Evolutionary conservation across 148 eudicot species (phyloP).

Genomic region (Persicaria maculosa): DNA sequence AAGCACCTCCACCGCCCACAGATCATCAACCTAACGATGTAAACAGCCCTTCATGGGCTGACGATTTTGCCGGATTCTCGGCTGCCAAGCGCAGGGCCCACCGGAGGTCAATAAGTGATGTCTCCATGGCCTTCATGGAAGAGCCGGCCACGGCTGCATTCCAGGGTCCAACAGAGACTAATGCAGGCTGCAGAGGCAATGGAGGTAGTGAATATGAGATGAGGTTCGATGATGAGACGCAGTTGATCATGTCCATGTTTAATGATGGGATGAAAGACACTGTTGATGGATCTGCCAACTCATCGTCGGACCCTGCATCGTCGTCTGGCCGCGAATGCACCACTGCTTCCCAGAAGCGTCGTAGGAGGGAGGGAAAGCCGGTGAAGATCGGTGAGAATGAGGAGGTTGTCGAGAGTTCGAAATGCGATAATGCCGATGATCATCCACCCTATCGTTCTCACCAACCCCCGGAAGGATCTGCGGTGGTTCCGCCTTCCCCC

Average conservation of each 20-base stretch:
- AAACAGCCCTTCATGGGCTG: constrained; percentile 43
- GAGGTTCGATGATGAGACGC: constrained; percentile 66
- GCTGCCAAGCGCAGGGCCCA: constrained; percentile 42
- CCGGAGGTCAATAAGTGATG: constrained; percentile 71
- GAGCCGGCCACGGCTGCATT: neutral
- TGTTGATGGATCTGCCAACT: constrained; percentile 15
- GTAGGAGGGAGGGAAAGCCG: neutral
- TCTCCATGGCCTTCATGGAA: constrained; percentile 57
- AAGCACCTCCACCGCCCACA: neutral
- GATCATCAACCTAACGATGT: neutral
- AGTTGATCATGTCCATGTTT: constrained; percentile 57
- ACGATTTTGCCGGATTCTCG: constrained; percentile 82
- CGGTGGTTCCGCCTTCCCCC: neutral
- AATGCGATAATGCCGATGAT: neutral
- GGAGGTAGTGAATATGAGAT: constrained; percentile 37
- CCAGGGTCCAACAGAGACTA: neutral
- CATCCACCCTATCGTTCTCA: constrained; percentile 9
- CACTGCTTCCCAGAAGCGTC: neutral
- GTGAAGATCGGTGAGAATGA: neutral
- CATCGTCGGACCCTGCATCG: constrained; percentile 54
- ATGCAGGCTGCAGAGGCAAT: neutral
- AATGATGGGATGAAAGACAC: constrained; percentile 24
- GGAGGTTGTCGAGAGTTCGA: neutral
- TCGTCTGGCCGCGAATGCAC: constrained; percentile 50
- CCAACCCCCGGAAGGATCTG: constrained; percentile 4